Conservation (phyloP, 225 moss, liverwort and hornwort species). For the Sphagnum contortum region DNA sequence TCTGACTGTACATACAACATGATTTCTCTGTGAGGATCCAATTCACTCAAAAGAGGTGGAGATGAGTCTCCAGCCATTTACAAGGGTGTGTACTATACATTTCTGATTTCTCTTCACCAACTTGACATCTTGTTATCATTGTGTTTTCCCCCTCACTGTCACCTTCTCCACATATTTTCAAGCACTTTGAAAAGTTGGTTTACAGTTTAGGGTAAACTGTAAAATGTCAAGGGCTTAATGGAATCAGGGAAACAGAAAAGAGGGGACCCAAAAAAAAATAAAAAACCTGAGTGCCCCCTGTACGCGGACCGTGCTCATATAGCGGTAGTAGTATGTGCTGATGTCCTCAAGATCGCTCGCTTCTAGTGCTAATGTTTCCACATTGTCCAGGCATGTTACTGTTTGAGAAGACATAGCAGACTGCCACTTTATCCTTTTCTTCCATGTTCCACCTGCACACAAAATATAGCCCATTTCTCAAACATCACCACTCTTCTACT, state of each 20-base stretch:
- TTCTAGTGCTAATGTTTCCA: constrained; percentile 63
- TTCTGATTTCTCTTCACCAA: too few species aligned
- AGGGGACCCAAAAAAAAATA: not conserved
- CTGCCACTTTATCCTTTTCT: constrained; percentile 18
- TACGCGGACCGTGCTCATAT: constrained; percentile 53
- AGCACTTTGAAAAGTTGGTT: not conserved
- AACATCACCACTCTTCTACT: not conserved
- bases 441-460: constrained; percentile 13
- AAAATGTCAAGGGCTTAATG: not conserved
- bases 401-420: constrained; percentile 52
- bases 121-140: too few species aligned
- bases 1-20: not conserved
- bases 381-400: constrained; percentile 39
- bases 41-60: too few species aligned
- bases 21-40: not conserved
- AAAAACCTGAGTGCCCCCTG: constrained; percentile 62
- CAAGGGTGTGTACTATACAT: not conserved
- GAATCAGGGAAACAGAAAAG: not conserved
- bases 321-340: constrained; percentile 48
- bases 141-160: too few species aligned
- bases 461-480: not conserved
- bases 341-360: constrained; percentile 46
- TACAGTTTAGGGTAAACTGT: not conserved
- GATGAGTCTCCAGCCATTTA: not conserved
- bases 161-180: too few species aligned